Conservation (phyloP, 169 alveolate genomes). For the Cryptosporidium tyzzeri region DNA sequence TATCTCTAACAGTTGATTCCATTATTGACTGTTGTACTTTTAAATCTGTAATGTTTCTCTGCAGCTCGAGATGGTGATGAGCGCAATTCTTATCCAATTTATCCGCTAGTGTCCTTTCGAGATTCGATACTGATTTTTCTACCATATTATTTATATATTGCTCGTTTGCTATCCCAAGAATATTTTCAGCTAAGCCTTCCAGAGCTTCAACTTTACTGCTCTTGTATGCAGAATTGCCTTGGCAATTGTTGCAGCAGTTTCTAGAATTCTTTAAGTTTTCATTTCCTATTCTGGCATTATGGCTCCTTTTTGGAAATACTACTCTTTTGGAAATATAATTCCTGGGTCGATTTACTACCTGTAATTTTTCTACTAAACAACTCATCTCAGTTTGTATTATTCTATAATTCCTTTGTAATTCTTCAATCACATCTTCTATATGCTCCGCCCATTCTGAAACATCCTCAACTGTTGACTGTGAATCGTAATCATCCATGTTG, state of each 20-base stretch:
- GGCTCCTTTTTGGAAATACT: constrained; percentile 16
- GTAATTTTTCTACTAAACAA: constrained; percentile 48
- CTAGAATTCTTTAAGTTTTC: constrained; percentile 33
- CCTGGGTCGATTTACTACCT: constrained; percentile 24
- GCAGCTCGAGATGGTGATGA: constrained; percentile 49
- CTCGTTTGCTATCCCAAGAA: constrained; percentile 19
- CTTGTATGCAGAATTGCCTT: neutral
- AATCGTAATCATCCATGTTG: constrained; percentile 51
- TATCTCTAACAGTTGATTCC: constrained; percentile 70
- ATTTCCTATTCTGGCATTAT: neutral
- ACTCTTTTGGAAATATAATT: constrained; percentile 60
- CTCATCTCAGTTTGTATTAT: constrained; percentile 71
- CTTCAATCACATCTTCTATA: constrained; percentile 74
- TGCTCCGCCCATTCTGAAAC: constrained; percentile 77
- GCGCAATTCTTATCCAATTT: constrained; percentile 23
- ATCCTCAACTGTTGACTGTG: constrained; percentile 68
- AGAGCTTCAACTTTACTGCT: constrained; percentile 4
- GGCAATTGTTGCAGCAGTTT: constrained; percentile 34
- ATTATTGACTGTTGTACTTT: constrained; percentile 63
- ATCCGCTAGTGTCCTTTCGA: constrained; percentile 35
- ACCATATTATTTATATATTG: constrained; percentile 48
- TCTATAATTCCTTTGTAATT: constrained; percentile 62
- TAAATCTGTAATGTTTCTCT: constrained; percentile 64
- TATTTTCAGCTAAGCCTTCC: constrained; percentile 15
- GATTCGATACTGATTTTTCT: neutral